Evolutionary conservation across 2,329 filamentous ascomycete species (phyloP).

Genomic region (Sphaerulina musiva): DNA sequence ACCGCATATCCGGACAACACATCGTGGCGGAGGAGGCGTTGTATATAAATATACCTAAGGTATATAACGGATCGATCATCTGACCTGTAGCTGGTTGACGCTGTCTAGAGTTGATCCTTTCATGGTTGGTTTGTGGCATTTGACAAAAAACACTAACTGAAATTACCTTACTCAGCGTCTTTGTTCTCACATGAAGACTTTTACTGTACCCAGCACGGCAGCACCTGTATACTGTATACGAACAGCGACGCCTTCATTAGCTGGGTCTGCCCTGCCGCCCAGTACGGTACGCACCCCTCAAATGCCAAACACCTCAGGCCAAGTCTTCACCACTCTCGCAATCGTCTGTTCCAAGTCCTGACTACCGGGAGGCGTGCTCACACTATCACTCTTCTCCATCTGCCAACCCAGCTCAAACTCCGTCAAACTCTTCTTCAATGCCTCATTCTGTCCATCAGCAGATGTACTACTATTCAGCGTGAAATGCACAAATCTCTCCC

Average conservation of each 20-base stretch:
- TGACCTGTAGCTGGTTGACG: not conserved
- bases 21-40: not conserved
- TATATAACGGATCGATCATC: not conserved
- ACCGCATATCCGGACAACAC: not conserved
- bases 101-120: not conserved
- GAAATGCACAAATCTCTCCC: constrained; percentile 43
- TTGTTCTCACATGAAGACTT: too few species aligned
- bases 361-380: constrained; percentile 1
- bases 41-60: too few species aligned
- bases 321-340: constrained; percentile 12
- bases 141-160: not conserved
- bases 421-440: constrained; percentile 11
- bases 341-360: constrained; percentile 8
- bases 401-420: constrained; percentile 23
- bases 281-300: not conserved
- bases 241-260: too few species aligned
- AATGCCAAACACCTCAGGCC: constrained; percentile 17
- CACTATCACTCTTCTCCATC: constrained; percentile 11
- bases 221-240: too few species aligned
- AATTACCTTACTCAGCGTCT: too few species aligned
- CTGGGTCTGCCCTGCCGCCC: too few species aligned
- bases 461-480: constrained; percentile 23
- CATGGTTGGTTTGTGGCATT: not conserved
- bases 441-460: constrained; percentile 16
- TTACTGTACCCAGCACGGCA: too few species aligned